phyloP scores from a whole-genome alignment of 305 asterid genomes.

The Fraxinus nigra region DNA sequence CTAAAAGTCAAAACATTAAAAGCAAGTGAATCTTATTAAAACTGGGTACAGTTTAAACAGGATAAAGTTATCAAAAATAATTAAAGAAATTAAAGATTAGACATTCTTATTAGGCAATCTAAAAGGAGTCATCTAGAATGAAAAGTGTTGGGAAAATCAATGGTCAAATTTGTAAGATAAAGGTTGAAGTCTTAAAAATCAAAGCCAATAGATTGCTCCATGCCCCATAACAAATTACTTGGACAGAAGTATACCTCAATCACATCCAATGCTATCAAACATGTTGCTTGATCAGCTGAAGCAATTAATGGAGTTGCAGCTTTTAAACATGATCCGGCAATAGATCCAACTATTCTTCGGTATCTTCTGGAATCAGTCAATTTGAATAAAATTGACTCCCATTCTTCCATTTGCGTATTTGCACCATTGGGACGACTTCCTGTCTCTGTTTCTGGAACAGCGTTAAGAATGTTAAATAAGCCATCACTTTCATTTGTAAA shows the following conservation, averaged over 20 bases:
- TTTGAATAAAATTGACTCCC: conserved; percentile 66
- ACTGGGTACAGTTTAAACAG: background rate
- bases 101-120: background rate
- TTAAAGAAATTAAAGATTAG: background rate
- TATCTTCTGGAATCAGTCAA: conserved; percentile 73
- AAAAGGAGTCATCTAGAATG: background rate
- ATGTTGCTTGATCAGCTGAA: conserved; percentile 67
- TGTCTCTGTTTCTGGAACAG: conserved; percentile 24
- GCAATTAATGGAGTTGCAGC: conserved; percentile 74
- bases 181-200: background rate
- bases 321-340: conserved; percentile 67
- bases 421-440: conserved; percentile 28
- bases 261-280: conserved; percentile 67
- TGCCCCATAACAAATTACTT: background rate
- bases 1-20: background rate
- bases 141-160: background rate
- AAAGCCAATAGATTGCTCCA: background rate
- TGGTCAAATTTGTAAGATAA: background rate
- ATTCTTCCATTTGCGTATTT: conserved; percentile 47
- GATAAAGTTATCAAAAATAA: background rate
- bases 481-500: background rate
- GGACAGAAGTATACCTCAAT: conserved; percentile 55
- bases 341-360: conserved; percentile 77
- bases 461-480: conserved; percentile 2
- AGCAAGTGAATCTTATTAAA: background rate